Conservation (phyloP, 257 asterid genomes). For the Nemophila menziesii region DNA sequence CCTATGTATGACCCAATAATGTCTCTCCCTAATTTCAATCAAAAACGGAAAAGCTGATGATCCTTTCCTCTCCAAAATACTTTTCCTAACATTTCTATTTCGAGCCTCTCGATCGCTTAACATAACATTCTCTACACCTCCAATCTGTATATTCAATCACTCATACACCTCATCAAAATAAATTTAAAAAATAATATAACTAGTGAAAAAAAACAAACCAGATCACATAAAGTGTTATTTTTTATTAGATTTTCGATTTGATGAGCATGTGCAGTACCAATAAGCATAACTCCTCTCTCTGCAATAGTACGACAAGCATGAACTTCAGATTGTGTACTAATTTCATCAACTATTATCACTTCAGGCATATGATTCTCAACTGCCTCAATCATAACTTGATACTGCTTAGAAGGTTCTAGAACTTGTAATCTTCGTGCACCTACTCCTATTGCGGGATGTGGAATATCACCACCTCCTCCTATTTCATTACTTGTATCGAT, state of each 20-base stretch:
- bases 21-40: slow-evolving; percentile 60
- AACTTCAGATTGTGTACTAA: slow-evolving; percentile 69
- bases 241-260: slow-evolving; percentile 50
- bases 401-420: slow-evolving; percentile 54
- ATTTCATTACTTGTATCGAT: slow-evolving; percentile 80
- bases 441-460: slow-evolving; percentile 75
- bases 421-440: slow-evolving; percentile 74
- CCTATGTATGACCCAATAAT: slow-evolving; percentile 65
- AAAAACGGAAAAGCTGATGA: slow-evolving; percentile 63
- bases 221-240: slow-evolving; percentile 45
- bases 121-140: slow-evolving; percentile 44
- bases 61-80: slow-evolving; percentile 52
- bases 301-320: slow-evolving; percentile 69
- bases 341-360: slow-evolving; percentile 74
- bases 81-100: slow-evolving; percentile 43
- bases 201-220: slow-evolving; percentile 32
- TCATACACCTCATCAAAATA: not conserved
- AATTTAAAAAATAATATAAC: not conserved
- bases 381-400: slow-evolving; percentile 72
- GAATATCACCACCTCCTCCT: slow-evolving; percentile 78
- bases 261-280: slow-evolving; percentile 80
- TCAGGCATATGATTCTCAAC: slow-evolving; percentile 89
- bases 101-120: slow-evolving; percentile 55
- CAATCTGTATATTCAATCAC: slow-evolving; percentile 39
- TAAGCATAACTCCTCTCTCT: slow-evolving; percentile 83